Evolutionary conservation across 306 rosid species (phyloP).

Genomic region (Acacia acuminata): DNA sequence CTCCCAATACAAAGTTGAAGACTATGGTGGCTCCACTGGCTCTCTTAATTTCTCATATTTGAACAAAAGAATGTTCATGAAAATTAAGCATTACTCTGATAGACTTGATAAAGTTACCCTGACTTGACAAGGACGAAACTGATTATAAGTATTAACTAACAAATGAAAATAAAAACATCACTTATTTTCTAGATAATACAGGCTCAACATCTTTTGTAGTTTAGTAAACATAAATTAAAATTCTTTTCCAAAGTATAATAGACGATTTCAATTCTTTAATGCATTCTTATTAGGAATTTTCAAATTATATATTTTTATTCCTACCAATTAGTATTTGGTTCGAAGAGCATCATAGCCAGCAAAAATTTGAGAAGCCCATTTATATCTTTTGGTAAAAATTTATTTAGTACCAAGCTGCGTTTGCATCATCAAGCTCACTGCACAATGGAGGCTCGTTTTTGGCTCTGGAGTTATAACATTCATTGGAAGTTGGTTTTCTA

Average conservation of each 20-base stretch:
- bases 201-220: neutral
- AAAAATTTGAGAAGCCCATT: neutral
- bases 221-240: neutral
- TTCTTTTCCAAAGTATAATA: neutral
- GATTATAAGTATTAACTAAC: neutral
- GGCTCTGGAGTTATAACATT: slow-evolving; percentile 59
- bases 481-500: slow-evolving; percentile 78
- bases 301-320: neutral
- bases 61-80: slow-evolving; percentile 2
- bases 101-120: neutral
- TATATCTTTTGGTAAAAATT: neutral
- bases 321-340: neutral
- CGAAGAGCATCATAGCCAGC: neutral
- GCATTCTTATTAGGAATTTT: slow-evolving; percentile 14
- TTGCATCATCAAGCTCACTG: slow-evolving; percentile 66
- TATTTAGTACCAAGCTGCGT: slow-evolving; percentile 63
- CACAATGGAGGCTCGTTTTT: slow-evolving; percentile 74
- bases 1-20: neutral
- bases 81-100: neutral
- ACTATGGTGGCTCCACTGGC: neutral
- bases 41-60: slow-evolving; percentile 4
- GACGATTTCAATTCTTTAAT: neutral
- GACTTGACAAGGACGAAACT: neutral
- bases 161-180: slow-evolving; percentile 1
- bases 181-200: neutral